Evolutionary conservation across 2,329 filamentous ascomycete genomes (phyloP).

Genomic region (Byssothecium circinans): DNA sequence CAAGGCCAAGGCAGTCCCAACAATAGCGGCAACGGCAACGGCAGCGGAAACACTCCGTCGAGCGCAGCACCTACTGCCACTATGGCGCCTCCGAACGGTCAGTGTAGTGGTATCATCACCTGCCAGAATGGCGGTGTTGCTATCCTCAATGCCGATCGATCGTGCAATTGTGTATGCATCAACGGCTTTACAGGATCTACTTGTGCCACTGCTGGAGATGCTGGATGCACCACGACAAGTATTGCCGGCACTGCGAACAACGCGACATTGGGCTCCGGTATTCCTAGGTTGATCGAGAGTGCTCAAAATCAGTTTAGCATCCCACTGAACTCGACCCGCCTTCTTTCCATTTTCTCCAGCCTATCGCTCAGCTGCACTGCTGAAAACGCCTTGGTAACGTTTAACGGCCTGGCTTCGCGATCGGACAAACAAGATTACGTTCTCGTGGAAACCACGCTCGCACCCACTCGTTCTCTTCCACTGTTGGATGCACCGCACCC

Average conservation of each 20-base stretch:
- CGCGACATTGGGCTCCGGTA: slow-evolving; percentile 77
- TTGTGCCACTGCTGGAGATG: slow-evolving; percentile 55
- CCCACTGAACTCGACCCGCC: slow-evolving; percentile 67
- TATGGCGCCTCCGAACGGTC: slow-evolving; percentile 17
- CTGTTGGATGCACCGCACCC: slow-evolving; percentile 28
- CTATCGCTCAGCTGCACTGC: slow-evolving; percentile 77
- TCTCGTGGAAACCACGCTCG: slow-evolving; percentile 21
- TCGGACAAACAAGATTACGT: slow-evolving; percentile 19
- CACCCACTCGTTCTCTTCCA: slow-evolving; percentile 27
- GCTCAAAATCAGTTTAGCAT: slow-evolving; percentile 73
- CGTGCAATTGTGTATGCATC: slow-evolving; percentile 84
- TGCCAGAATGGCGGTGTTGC: slow-evolving; percentile 83
- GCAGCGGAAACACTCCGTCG: slow-evolving; percentile 15
- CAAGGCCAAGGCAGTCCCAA: slow-evolving; percentile 17
- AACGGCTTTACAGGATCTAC: slow-evolving; percentile 77
- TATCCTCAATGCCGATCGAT: slow-evolving; percentile 62
- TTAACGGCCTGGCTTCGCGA: slow-evolving; percentile 58
- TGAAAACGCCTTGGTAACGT: slow-evolving; percentile 86
- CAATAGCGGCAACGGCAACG: slow-evolving; percentile 19
- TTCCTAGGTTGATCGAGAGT: slow-evolving; percentile 71
- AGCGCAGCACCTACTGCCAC: slow-evolving; percentile 23
- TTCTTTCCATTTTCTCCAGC: slow-evolving; percentile 75
- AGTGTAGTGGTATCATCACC: slow-evolving; percentile 62
- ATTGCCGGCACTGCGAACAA: slow-evolving; percentile 46
- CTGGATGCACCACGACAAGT: slow-evolving; percentile 59